These are phyloP conservation scores for Aspergillus pseudonomiae DNA, from an alignment of 2,329 filamentous ascomycete genomes.

Conservation along the genomic window DNA sequence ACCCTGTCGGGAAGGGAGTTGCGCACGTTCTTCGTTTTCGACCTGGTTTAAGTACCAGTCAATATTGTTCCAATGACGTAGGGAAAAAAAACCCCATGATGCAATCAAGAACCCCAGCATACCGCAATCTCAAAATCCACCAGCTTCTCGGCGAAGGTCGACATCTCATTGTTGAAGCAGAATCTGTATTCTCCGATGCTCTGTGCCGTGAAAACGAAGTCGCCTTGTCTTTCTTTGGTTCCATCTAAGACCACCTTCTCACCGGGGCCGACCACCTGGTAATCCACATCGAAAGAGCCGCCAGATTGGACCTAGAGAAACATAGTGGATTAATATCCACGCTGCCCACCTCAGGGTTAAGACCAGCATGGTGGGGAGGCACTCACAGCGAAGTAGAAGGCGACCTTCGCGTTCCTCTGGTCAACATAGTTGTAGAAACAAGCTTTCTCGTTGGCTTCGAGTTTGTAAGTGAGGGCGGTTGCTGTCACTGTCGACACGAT, in stretches of 20 bases:
- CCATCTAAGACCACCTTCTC: constrained; percentile 82
- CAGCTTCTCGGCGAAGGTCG: constrained; percentile 94
- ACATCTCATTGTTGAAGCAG: constrained; percentile 99
- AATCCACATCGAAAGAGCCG: constrained; percentile 96
- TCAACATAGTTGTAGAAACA: constrained; percentile 89
- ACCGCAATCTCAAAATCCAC: constrained; percentile 98
- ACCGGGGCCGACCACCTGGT: constrained; percentile 79
- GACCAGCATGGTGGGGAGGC: neutral
- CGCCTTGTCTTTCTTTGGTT: constrained; percentile 89
- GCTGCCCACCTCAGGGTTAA: neutral
- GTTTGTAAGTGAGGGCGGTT: constrained; percentile 92
- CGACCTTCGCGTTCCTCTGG: constrained; percentile 81
- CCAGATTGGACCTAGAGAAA: constrained; percentile 84
- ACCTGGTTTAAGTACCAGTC: constrained; percentile 58
- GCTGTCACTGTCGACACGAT: constrained; percentile 73
- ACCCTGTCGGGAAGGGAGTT: constrained; percentile 85
- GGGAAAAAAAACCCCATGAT: neutral
- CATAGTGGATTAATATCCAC: neutral
- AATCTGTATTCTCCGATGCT: constrained; percentile 88
- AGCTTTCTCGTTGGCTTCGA: constrained; percentile 86
- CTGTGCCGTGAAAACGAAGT: constrained; percentile 96
- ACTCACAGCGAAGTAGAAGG: constrained; percentile 96
- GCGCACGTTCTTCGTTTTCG: constrained; percentile 82
- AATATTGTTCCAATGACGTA: neutral
- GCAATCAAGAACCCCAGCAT: constrained; percentile 39